Evolutionary conservation across 2,329 filamentous ascomycete genomes (phyloP).

Genomic region (Penicillium sp.): DNA sequence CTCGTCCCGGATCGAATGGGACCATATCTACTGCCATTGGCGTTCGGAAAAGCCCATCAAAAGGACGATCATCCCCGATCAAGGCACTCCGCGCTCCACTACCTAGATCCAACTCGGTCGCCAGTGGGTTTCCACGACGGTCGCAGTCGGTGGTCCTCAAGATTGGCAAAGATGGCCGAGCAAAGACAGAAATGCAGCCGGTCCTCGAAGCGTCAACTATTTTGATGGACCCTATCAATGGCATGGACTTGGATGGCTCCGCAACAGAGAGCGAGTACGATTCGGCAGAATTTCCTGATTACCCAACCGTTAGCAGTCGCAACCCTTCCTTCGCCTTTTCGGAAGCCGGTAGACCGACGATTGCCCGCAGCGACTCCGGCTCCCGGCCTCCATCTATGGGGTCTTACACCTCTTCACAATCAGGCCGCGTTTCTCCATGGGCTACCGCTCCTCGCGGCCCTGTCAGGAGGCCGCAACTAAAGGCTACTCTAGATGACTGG

Average conservation of each 20-base stretch:
- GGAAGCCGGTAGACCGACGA: slow-evolving; percentile 35
- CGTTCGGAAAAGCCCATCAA: slow-evolving; percentile 48
- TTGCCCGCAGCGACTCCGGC: slow-evolving; percentile 40
- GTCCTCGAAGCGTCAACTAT: slow-evolving; percentile 38
- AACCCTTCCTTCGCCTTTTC: slow-evolving; percentile 47
- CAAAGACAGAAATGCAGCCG: slow-evolving; percentile 51
- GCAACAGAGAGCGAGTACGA: slow-evolving; percentile 49
- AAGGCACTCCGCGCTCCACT: slow-evolving; percentile 41
- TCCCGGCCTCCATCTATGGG: slow-evolving; percentile 50
- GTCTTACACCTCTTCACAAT: slow-evolving; percentile 49
- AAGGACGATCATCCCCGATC: slow-evolving; percentile 49
- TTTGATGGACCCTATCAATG: slow-evolving; percentile 40
- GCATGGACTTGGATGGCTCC: slow-evolving; percentile 49
- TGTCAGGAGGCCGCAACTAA: slow-evolving; percentile 30
- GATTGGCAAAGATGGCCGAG: slow-evolving; percentile 55
- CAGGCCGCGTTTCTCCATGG: slow-evolving; percentile 49
- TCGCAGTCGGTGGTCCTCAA: slow-evolving; percentile 51
- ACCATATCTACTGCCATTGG: slow-evolving; percentile 40
- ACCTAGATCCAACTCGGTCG: slow-evolving; percentile 38
- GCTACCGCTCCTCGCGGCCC: slow-evolving; percentile 38
- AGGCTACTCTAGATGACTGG: slow-evolving; percentile 33
- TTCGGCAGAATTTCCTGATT: slow-evolving; percentile 47
- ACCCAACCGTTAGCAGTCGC: slow-evolving; percentile 41
- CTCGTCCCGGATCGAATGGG: slow-evolving; percentile 37
- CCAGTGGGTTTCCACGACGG: slow-evolving; percentile 37